A percentile compares a stretch with the other conserved stretches of the same genome.
phyloP scores from a whole-genome alignment of 2,329 filamentous ascomycete genomes.

The Paracoccidioides brasiliensis region DNA sequence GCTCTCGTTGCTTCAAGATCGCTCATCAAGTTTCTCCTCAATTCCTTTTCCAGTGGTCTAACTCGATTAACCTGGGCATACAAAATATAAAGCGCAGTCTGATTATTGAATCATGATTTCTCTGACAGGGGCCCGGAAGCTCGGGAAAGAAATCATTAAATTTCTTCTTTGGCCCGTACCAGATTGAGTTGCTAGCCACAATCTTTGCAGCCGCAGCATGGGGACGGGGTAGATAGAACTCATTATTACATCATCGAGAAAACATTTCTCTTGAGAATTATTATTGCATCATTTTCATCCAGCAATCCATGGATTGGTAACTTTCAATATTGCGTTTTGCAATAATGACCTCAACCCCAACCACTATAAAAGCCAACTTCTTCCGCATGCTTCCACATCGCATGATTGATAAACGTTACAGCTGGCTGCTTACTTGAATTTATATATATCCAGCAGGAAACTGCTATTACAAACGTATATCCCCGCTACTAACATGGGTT shows the following conservation, averaged over 20 bases:
- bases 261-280: not conserved
- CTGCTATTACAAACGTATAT: not conserved
- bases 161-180: too few species aligned
- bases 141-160: too few species aligned
- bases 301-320: not conserved
- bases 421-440: not conserved
- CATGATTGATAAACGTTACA: not conserved
- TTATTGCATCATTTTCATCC: not conserved
- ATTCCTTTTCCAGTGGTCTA: too few species aligned
- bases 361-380: not conserved
- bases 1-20: too few species aligned
- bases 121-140: too few species aligned
- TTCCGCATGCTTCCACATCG: not conserved
- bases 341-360: not conserved
- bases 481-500: constrained; percentile 8
- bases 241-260: not conserved
- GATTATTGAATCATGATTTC: too few species aligned
- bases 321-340: not conserved
- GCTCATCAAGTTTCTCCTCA: too few species aligned
- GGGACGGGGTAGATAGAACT: too few species aligned
- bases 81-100: too few species aligned
- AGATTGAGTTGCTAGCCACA: too few species aligned
- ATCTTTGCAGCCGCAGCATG: too few species aligned
- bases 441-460: not conserved
- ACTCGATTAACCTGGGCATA: too few species aligned